Evolutionary conservation across 148 eudicot genomes (phyloP).

Genomic region (Spergularia marina): DNA sequence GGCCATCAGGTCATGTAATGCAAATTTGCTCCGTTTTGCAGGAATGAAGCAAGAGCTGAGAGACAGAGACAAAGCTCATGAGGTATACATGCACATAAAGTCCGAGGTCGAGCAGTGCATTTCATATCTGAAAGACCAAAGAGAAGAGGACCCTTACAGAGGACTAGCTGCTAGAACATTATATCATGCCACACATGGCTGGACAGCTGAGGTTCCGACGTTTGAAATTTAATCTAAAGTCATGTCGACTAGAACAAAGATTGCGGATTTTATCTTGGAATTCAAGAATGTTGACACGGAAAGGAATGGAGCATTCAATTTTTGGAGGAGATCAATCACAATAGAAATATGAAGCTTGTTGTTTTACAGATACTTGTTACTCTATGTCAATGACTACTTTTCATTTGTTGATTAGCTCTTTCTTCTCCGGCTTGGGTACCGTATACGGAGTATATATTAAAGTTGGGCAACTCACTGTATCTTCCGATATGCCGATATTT

Average conservation of each 20-base stretch:
- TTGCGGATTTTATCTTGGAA: neutral
- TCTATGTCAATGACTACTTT: too few relatives aligned
- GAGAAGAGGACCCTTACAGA: constrained; percentile 64
- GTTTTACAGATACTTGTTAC: too few relatives aligned
- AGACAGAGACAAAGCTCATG: constrained; percentile 44
- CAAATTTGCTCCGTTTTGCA: constrained; percentile 16
- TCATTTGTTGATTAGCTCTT: too few relatives aligned
- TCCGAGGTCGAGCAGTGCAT: constrained; percentile 60
- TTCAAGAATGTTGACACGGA: too few relatives aligned
- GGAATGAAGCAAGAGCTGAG: constrained; percentile 53
- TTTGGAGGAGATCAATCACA: too few relatives aligned
- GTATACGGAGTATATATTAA: too few relatives aligned
- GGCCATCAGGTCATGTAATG: neutral
- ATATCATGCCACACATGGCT: constrained; percentile 51
- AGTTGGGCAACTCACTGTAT: too few relatives aligned
- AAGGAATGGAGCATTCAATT: too few relatives aligned
- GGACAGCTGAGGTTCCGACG: constrained; percentile 54
- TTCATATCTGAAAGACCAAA: constrained; percentile 51
- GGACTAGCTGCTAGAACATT: constrained; percentile 42
- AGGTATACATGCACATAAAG: constrained; percentile 54
- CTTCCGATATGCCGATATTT: too few relatives aligned
- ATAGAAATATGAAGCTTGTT: too few relatives aligned
- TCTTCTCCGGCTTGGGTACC: too few relatives aligned
- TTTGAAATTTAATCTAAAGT: constrained; percentile 38
- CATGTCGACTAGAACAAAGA: neutral